Evolutionary conservation across 305 asterid genomes (phyloP).

Genomic region (Ilex paraguariensis): DNA sequence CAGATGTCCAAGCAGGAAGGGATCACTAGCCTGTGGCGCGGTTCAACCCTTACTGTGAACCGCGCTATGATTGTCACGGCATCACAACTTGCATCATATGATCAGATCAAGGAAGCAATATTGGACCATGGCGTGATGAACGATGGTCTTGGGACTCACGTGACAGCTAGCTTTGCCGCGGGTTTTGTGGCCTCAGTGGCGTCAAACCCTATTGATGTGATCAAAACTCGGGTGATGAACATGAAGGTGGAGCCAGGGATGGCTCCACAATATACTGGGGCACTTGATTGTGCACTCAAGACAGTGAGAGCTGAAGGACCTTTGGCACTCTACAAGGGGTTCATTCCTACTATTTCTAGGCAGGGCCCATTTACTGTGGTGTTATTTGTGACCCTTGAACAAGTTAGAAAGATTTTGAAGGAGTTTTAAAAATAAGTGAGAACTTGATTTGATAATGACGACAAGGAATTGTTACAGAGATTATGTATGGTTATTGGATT

Average conservation of each 20-base stretch:
- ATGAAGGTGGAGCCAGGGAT: slow-evolving; percentile 1
- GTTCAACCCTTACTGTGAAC: slow-evolving; percentile 2
- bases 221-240: not conserved
- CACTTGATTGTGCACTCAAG: not conserved
- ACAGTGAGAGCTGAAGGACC: slow-evolving; percentile 2
- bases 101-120: slow-evolving; percentile 3
- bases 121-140: not conserved
- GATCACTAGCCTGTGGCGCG: slow-evolving; percentile 1
- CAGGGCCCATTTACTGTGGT: not conserved
- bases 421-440: not conserved
- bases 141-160: slow-evolving; percentile 1
- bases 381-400: slow-evolving; percentile 2
- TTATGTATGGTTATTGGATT: too few species aligned
- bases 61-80: slow-evolving; percentile 2
- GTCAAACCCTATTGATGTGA: not conserved
- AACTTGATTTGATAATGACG: too few species aligned
- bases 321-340: not conserved
- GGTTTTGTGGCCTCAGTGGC: slow-evolving; percentile 5
- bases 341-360: slow-evolving; percentile 1
- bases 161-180: not conserved
- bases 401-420: not conserved
- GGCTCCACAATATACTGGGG: not conserved
- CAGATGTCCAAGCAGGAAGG: not conserved
- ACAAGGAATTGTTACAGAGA: too few species aligned
- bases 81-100: not conserved